A percentile compares a stretch with the other conserved stretches of the same genome.
Evolutionary conservation across 306 rosid species (phyloP).

Genomic region (Glycine latifolia): DNA sequence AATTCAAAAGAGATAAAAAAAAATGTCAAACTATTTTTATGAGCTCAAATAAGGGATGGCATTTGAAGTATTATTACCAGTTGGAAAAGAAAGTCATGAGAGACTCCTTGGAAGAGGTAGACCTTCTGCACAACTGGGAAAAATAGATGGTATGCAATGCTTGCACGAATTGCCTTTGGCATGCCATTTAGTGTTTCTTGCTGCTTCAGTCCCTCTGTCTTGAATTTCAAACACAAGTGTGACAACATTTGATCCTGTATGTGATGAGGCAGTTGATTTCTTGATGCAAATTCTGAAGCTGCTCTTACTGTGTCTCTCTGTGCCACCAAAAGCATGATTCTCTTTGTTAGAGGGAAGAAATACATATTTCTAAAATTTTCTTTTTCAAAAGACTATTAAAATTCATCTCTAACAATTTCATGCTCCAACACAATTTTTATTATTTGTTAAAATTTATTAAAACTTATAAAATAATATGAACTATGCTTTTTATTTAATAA

Average conservation of each 20-base stretch:
- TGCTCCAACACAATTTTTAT: too few relatives aligned
- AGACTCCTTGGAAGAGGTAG: slow-evolving; percentile 72
- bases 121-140: slow-evolving; percentile 59
- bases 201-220: slow-evolving; percentile 79
- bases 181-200: slow-evolving; percentile 75
- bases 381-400: too few relatives aligned
- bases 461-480: background rate
- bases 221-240: slow-evolving; percentile 79
- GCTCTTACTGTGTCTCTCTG: slow-evolving; percentile 80
- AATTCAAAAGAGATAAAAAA: background rate
- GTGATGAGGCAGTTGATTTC: slow-evolving; percentile 72
- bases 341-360: too few relatives aligned
- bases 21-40: background rate
- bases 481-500: background rate
- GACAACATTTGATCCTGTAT: slow-evolving; percentile 81
- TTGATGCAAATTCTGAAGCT: slow-evolving; percentile 77
- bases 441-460: background rate
- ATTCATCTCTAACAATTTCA: too few relatives aligned
- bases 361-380: too few relatives aligned
- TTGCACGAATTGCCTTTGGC: slow-evolving; percentile 86
- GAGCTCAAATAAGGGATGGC: background rate
- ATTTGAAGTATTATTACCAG: slow-evolving; percentile 53
- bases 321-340: slow-evolving; percentile 39
- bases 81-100: slow-evolving; percentile 78
- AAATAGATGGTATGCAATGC: slow-evolving; percentile 74